Conservation (phyloP, 2,329 filamentous ascomycete genomes). For the Colletotrichum salicis region DNA sequence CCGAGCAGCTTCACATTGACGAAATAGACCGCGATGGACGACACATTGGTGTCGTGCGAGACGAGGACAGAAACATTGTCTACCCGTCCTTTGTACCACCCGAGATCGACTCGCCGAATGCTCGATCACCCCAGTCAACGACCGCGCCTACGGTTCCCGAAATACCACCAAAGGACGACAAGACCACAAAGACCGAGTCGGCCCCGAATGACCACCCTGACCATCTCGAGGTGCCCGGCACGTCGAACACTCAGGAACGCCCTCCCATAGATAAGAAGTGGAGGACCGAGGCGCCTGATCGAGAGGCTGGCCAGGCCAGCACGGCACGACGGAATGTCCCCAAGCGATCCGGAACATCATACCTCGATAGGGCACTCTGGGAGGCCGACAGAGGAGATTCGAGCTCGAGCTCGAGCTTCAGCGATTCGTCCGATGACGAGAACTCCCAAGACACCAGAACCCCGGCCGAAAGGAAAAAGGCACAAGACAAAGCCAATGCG, state of each 20-base stretch:
- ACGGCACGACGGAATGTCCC: conserved; percentile 32
- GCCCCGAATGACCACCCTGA: conserved; percentile 26
- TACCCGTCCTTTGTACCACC: conserved; percentile 48
- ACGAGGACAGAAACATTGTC: conserved; percentile 43
- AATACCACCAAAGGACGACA: not conserved
- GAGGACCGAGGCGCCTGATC: conserved; percentile 38
- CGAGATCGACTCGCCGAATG: conserved; percentile 36
- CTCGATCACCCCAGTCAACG: not conserved
- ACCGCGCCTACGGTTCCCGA: not conserved
- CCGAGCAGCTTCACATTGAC: conserved; percentile 41
- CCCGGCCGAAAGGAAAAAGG: conserved; percentile 14
- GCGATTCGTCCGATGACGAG: conserved; percentile 41
- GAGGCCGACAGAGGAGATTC: conserved; percentile 35
- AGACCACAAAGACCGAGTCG: conserved; percentile 28
- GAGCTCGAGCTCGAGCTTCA: conserved; percentile 38
- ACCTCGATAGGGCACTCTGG: conserved; percentile 43
- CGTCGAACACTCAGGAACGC: conserved; percentile 5
- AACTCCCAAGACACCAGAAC: not conserved
- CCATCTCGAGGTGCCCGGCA: not conserved
- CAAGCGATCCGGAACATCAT: conserved; percentile 42
- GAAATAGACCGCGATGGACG: conserved; percentile 41
- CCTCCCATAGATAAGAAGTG: conserved; percentile 38
- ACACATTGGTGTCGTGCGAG: conserved; percentile 44
- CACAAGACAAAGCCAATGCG: conserved; percentile 11
- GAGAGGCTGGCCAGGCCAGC: conserved; percentile 31